phyloP scores from a whole-genome alignment of 2,329 filamentous ascomycete genomes.

The Fonsecaea erecta region DNA sequence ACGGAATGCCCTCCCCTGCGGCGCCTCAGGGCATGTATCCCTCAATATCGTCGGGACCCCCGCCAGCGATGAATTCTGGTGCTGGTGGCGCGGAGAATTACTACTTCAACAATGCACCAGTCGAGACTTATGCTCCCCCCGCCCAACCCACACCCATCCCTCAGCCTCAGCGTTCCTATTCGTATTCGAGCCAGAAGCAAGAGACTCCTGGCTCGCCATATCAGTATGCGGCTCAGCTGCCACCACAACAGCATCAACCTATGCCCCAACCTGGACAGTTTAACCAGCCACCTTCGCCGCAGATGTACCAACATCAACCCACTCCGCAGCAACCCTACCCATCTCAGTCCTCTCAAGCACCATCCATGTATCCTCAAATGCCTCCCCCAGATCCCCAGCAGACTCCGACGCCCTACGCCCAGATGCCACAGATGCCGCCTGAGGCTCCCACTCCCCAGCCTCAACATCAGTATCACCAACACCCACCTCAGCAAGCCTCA shows the following conservation, averaged over 20 bases:
- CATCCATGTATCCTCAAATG: slow-evolving; percentile 33
- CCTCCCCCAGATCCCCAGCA: slow-evolving; percentile 31
- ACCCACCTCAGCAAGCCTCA: slow-evolving; percentile 13
- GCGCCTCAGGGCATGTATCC: slow-evolving; percentile 68
- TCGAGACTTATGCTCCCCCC: slow-evolving; percentile 54
- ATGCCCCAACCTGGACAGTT: slow-evolving; percentile 20
- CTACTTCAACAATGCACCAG: slow-evolving; percentile 70
- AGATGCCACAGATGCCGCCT: slow-evolving; percentile 21
- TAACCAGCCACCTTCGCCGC: slow-evolving; percentile 33
- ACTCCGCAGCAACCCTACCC: slow-evolving; percentile 21
- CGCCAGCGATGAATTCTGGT: slow-evolving; percentile 44
- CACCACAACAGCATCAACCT: slow-evolving; percentile 16
- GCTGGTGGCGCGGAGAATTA: slow-evolving; percentile 73
- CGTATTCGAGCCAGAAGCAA: slow-evolving; percentile 34
- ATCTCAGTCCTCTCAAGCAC: slow-evolving; percentile 26
- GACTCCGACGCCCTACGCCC: slow-evolving; percentile 25
- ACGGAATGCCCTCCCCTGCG: slow-evolving; percentile 51
- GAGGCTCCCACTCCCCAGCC: slow-evolving; percentile 23
- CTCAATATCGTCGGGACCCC: slow-evolving; percentile 63
- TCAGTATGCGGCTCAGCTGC: slow-evolving; percentile 26
- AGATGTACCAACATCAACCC: slow-evolving; percentile 31
- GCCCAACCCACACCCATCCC: slow-evolving; percentile 58
- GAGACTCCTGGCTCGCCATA: slow-evolving; percentile 28
- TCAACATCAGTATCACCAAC: slow-evolving; percentile 23
- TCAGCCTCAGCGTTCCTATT: slow-evolving; percentile 39